Evolutionary conservation across 75 land plant genomes (phyloP).

Genomic region (Ceratopteris richardii): DNA sequence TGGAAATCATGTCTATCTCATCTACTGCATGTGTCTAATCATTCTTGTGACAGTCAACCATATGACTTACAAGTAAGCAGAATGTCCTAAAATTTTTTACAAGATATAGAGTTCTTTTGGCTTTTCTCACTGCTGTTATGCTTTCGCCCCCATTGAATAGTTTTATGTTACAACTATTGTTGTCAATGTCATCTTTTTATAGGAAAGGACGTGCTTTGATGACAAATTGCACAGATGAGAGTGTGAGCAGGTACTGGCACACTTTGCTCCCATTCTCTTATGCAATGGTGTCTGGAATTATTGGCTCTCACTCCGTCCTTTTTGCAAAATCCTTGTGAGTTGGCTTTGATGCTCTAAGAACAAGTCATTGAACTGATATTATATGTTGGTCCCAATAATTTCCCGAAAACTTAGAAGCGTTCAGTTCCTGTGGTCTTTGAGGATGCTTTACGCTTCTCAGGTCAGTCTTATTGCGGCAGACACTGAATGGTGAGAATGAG

Average conservation of each 20-base stretch:
- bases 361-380: too few species aligned
- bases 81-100: background rate
- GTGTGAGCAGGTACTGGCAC: conserved; percentile 58
- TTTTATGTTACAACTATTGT: too few species aligned
- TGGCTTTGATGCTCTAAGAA: background rate
- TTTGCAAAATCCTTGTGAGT: conserved; percentile 99
- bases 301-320: conserved; percentile 93
- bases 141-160: too few species aligned
- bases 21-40: conserved; percentile 70
- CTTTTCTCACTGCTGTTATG: background rate
- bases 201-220: conserved; percentile 42
- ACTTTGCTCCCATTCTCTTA: conserved; percentile 82
- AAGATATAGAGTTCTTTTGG: background rate
- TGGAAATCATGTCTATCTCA: conserved; percentile 60
- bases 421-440: too few species aligned
- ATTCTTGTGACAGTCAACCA: conserved; percentile 60
- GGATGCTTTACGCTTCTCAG: conserved; percentile 26
- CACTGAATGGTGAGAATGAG: conserved; percentile 65
- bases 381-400: too few species aligned
- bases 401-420: too few species aligned
- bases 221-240: conserved; percentile 37
- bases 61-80: conserved; percentile 64
- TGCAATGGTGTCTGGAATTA: conserved; percentile 93
- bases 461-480: conserved; percentile 78
- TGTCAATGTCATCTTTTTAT: background rate